Evolutionary conservation across 129 eudicot species (phyloP).

Genomic region (Tagetes erecta): DNA sequence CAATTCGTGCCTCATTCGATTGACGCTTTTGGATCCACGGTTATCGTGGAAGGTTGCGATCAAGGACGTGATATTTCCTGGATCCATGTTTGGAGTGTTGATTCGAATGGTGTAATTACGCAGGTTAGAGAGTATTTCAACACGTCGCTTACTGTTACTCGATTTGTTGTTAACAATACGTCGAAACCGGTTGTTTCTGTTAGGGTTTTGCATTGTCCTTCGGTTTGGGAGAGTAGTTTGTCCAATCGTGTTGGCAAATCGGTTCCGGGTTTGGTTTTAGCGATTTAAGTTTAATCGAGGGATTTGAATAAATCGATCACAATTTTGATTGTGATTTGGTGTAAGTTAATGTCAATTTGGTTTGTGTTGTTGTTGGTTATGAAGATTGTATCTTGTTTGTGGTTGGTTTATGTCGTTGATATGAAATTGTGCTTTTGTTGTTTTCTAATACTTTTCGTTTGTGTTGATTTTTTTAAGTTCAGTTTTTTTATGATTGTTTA

Average conservation of each 20-base stretch:
- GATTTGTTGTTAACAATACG: slow-evolving; percentile 19
- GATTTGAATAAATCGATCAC: background rate
- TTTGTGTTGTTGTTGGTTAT: slow-evolving; percentile 27
- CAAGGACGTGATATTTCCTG: slow-evolving; percentile 66
- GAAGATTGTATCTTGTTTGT: slow-evolving; percentile 28
- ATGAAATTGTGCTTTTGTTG: slow-evolving; percentile 20
- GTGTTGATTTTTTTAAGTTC: background rate
- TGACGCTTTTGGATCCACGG: slow-evolving; percentile 71
- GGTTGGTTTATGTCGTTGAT: slow-evolving; percentile 17
- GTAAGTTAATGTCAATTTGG: slow-evolving; percentile 9
- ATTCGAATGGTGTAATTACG: slow-evolving; percentile 82
- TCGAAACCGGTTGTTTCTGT: slow-evolving; percentile 16
- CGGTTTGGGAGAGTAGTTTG: slow-evolving; percentile 84
- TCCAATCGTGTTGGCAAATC: slow-evolving; percentile 76
- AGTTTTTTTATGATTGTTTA: background rate
- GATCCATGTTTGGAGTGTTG: slow-evolving; percentile 96
- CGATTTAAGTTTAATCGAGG: slow-evolving; percentile 33
- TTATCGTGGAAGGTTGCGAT: slow-evolving; percentile 89
- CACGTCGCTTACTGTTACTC: slow-evolving; percentile 78
- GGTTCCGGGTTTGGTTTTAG: slow-evolving; percentile 85
- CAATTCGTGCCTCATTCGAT: slow-evolving; percentile 58
- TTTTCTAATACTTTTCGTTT: slow-evolving; percentile 14
- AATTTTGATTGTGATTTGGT: slow-evolving; percentile 8
- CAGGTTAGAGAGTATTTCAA: slow-evolving; percentile 93
- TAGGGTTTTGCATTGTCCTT: slow-evolving; percentile 60